Base-by-base conservation (phyloP, 768 basidiomycete genomes). In the Tricholoma bakamatsutake region DNA sequence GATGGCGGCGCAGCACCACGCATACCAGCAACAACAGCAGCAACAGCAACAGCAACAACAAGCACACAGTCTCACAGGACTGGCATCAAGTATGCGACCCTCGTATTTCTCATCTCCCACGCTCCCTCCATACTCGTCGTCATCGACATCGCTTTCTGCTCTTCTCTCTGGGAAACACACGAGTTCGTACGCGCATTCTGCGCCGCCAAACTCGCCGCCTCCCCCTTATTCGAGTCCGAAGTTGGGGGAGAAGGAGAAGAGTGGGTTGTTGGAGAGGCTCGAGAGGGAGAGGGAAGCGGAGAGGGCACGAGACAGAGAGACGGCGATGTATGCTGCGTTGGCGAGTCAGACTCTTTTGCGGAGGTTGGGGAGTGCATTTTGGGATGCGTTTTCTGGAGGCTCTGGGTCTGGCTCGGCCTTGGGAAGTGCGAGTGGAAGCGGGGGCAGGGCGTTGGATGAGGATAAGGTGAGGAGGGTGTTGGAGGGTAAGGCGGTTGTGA, bases 331-430 rank as follows among this genome's bases (percentile, higher is more conserved):
- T 15, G 91, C 90, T 10, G 80, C 82, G n/a, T 75, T 91, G 59
- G 91, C 90, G 8, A 82, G 82, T 46, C 85, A 91, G 71, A 93
- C 92, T 0, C 71, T 95, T 30, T 60, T 89, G 51, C 72, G 75
- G 64, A 85, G 84, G 64, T 76, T 94, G 31, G 85, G 88, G 4
- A 67, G 74, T 18, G 89, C 91, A 43, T 93, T 94, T 73, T 90
- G 91, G 88, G 90, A 92, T 59, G 93, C 93, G 13, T 94, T 94
- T 70, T 78, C 85, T n/a, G 85, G 84, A 0, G 56, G 68, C 15
- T 66, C 71, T 31, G 50, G 64, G 4, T 64, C 71, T 15, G 54
- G 66, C 3, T 57, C 69, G 28, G 10, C 62, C 1, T 35, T 65
- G 31, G 30, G 42, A 1, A 45, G 49, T 33, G 50, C 34, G 49